A percentile compares a stretch with the other conserved stretches of the same genome.
These are phyloP conservation scores for Silene vulgaris DNA, from an alignment of 179 eudicot genomes.

Conservation along the genomic window DNA sequence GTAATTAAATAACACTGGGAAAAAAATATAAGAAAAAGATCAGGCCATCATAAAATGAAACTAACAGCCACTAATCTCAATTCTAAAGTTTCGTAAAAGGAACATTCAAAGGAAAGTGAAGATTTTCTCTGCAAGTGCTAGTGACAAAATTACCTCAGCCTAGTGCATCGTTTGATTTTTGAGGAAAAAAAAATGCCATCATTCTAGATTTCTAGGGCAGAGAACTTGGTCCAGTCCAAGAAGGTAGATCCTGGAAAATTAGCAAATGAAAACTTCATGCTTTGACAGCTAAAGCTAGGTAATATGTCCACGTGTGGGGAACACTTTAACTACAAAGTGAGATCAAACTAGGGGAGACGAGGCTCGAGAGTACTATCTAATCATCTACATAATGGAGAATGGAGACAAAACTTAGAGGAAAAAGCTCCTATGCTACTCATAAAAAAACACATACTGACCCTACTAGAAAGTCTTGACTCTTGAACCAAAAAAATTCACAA, in stretches of 20 bases:
- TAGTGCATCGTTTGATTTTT: neutral
- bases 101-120: neutral
- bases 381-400: conserved; percentile 4
- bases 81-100: neutral
- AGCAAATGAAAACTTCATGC: neutral
- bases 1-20: neutral
- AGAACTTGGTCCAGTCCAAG: conserved; percentile 11
- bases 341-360: neutral
- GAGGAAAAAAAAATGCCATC: neutral
- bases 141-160: neutral
- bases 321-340: neutral
- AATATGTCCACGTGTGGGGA: neutral
- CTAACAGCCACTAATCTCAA: neutral
- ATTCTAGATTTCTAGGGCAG: neutral
- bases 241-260: neutral
- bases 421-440: neutral
- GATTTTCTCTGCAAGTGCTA: neutral
- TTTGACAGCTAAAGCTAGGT: neutral
- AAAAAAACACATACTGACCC: neutral
- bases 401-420: neutral
- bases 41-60: neutral
- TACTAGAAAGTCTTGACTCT: neutral
- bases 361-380: neutral
- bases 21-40: neutral
- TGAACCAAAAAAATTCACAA: conserved; percentile 4